Evolutionary conservation across 2,329 filamentous ascomycete genomes (phyloP), one percentile per base, ranked within the genome.

Genomic region (Chaetomiaceae sp.): DNA sequence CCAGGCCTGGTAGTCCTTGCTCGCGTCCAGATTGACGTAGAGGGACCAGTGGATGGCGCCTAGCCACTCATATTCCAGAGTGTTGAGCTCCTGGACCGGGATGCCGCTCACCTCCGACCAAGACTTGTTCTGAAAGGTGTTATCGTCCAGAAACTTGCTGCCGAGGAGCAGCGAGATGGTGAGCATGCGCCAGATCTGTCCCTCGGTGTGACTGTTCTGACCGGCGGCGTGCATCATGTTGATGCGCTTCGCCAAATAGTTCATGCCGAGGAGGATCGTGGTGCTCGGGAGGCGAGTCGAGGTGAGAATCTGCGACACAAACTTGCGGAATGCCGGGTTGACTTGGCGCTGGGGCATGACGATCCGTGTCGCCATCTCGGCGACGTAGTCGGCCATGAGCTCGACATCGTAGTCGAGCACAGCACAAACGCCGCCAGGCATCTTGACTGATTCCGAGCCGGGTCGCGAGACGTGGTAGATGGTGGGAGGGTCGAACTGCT

Each of bases 361-460:
- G 31, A 84, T 72, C 40, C 81, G 77, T 22, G 77, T 80, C 57
- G 91, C 84, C 84, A 92, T 95, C 68, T 95, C 89, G 59, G 89
- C 87, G 68, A 96, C 91, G 72, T 95, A 96, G 69, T 95, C 90
- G 59, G 90, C 87, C 91, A 96, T 96, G 71, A 88, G 79, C 69
- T 95, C 90, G 83, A 96, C 92, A 72, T 96, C 91, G 71, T 96
- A 96, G 77, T 96, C 91, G 72, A 96, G 83, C 74, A 95, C 88
- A 66, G 90, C 90, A 64, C 91, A 94, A 36, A 96, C 91, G 64
- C 91, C 91, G 69, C 91, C 91, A 60, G 81, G 76, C 81, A 84
- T 84, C 66, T 73, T 83, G 75, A 64, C 66, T 61, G 65, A 65
- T 62, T 45, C 25, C 25, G n/a, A 31, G 20, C 51, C 39, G 46